Percentiles rank a stretch among this genome's conserved stretches.
phyloP scores from a whole-genome alignment of 2,329 filamentous ascomycete genomes.

The Neobulgaria alba region DNA sequence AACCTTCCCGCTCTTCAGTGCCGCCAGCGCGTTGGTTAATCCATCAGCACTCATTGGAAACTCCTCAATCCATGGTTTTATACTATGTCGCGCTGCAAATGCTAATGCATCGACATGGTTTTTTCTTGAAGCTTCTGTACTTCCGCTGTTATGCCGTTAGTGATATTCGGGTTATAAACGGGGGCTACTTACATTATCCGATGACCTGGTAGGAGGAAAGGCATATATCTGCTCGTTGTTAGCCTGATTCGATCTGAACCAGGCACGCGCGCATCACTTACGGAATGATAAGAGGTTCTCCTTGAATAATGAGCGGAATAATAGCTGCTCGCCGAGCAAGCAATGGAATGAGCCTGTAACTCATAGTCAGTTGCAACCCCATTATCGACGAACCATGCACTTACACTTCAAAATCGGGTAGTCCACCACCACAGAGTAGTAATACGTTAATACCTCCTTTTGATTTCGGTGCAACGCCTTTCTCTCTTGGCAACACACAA shows the following conservation, averaged over 20 bases:
- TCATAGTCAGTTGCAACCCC: not conserved
- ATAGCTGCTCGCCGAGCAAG: slow-evolving; percentile 11
- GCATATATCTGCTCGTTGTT: slow-evolving; percentile 6
- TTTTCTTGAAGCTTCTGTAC: slow-evolving; percentile 11
- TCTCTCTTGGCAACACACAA: slow-evolving; percentile 45
- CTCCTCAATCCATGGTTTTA: slow-evolving; percentile 14
- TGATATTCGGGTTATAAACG: slow-evolving; percentile 2
- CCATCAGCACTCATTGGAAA: slow-evolving; percentile 14
- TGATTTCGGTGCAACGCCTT: not conserved
- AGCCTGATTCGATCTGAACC: not conserved
- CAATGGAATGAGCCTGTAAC: slow-evolving; percentile 5
- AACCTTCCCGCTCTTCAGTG: slow-evolving; percentile 10
- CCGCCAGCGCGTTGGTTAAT: slow-evolving; percentile 9
- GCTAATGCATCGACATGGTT: slow-evolving; percentile 11
- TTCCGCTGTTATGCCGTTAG: slow-evolving; percentile 1
- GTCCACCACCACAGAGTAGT: slow-evolving; percentile 6
- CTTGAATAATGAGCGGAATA: slow-evolving; percentile 11
- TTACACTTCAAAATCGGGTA: slow-evolving; percentile 10
- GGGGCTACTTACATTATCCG: slow-evolving; percentile 6
- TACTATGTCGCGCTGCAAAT: slow-evolving; percentile 14
- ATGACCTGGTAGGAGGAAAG: slow-evolving; percentile 11
- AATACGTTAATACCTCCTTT: slow-evolving; percentile 8
- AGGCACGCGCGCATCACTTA: no score
- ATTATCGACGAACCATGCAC: not conserved
- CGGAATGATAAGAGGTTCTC: slow-evolving; percentile 8